These are phyloP conservation scores for Botrytis sinoallii DNA, from an alignment of 2,329 filamentous ascomycete genomes.

Conservation along the genomic window DNA sequence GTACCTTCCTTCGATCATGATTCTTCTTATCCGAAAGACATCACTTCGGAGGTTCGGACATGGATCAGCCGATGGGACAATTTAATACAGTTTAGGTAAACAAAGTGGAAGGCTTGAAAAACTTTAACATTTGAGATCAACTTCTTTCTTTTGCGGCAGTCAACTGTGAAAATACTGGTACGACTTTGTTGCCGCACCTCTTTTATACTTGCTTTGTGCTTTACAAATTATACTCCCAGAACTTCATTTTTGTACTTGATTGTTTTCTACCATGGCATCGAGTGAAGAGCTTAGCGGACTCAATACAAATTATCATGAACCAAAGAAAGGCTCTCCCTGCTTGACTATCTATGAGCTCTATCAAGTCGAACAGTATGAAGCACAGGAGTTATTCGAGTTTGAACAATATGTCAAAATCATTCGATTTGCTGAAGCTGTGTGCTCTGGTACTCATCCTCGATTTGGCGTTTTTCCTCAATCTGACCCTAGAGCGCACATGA, in stretches of 20 bases:
- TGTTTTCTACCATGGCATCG: constrained; percentile 5
- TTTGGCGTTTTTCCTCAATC: neutral
- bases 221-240: neutral
- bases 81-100: neutral
- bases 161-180: neutral
- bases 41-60: neutral
- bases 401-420: constrained; percentile 13
- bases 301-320: no score
- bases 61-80: neutral
- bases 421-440: constrained; percentile 9
- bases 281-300: no score
- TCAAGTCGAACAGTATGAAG: neutral
- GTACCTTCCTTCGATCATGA: neutral
- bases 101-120: neutral
- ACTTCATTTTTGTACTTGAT: neutral
- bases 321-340: neutral
- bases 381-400: neutral
- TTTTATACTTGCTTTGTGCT: neutral
- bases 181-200: neutral
- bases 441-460: constrained; percentile 10
- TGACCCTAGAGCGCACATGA: neutral
- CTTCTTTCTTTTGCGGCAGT: neutral
- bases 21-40: neutral
- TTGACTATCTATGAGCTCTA: neutral
- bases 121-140: no score